A percentile compares a stretch with the other conserved stretches of the same genome.
Evolutionary conservation across 2,329 filamentous ascomycete genomes (phyloP).

Genomic region (Trichoderma koningiopsis): DNA sequence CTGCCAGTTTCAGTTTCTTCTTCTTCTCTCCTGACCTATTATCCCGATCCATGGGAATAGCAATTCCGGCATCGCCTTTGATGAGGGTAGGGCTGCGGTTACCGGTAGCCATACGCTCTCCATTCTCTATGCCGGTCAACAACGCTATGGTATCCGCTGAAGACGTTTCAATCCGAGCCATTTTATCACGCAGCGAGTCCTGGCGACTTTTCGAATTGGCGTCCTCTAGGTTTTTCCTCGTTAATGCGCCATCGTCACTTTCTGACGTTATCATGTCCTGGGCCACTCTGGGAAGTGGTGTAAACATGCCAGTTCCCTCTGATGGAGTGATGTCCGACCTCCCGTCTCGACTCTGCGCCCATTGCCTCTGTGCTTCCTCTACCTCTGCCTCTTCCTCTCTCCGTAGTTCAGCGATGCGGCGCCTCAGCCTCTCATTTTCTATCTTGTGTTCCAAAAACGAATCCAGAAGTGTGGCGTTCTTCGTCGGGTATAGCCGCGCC

Average conservation of each 20-base stretch:
- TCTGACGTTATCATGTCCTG: conserved; percentile 62
- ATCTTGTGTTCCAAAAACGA: conserved; percentile 97
- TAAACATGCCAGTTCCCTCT: conserved; percentile 45
- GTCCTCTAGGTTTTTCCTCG: conserved; percentile 78
- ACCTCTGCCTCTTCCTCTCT: conserved; percentile 82
- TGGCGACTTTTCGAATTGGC: conserved; percentile 64
- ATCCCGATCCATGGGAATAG: conserved; percentile 79
- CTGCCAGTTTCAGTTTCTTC: conserved; percentile 78
- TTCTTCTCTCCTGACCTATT: conserved; percentile 75
- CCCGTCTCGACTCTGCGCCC: conserved; percentile 59
- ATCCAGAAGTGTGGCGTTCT: conserved; percentile 81
- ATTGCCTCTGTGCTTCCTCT: conserved; percentile 65
- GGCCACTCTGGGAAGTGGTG: conserved; percentile 36
- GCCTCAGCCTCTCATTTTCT: conserved; percentile 84
- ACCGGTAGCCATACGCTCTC: conserved; percentile 87
- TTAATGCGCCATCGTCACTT: conserved; percentile 71
- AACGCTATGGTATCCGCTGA: conserved; percentile 86
- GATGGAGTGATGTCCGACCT: conserved; percentile 57
- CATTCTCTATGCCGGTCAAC: conserved; percentile 86
- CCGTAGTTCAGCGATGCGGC: conserved; percentile 81
- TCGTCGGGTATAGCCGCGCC: conserved; percentile 85
- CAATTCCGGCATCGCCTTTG: conserved; percentile 82
- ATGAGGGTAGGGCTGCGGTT: conserved; percentile 79
- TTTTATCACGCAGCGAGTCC: conserved; percentile 81
- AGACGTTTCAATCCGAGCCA: conserved; percentile 76